Base-by-base conservation (phyloP, 2,329 filamentous ascomycete genomes). In the Parasarocladium wereldwijsianum region DNA sequence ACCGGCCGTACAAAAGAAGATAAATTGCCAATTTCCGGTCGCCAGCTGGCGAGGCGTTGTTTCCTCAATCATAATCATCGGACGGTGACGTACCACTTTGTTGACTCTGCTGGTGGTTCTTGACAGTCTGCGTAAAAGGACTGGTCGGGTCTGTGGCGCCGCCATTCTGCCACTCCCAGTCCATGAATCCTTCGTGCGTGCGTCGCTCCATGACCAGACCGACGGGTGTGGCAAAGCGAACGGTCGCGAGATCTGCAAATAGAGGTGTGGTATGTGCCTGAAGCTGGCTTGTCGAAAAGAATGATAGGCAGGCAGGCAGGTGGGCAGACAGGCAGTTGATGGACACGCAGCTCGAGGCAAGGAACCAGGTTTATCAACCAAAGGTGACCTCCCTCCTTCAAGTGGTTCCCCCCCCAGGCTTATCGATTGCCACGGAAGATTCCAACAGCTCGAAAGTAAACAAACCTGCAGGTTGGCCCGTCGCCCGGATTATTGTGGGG, bases 151-250 rank as follows among this genome's bases (percentile, higher is more conserved):
- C 72, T 36, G 70, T 50, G 12, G 69, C 70, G 2, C 63, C 69
- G 27, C 55, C 50, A 36, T 58, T 60, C 41, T 75, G 63, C 47
- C 71, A 76, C 45, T 76, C 68, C 66, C 68, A 77, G 42, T 76
- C 72, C 72, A 77, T 77, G 38, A 58, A 70, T 36, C 66, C 58
- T 50, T 76, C 70, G 38, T 58, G 64, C 2, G 64, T 70, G 42
- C 72, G 58, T 39, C 59, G 58, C 32, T 69, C 60, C 60, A 68
- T 72, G 40, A 32, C 18, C 10, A 24, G 19, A 21, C n/a, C 19
- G 19, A 21, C n/a, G 8, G n/a, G n/a, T n/a, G n/a, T n/a, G n/a
- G n/a, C n/a, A n/a, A n/a, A n/a, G n/a, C n/a, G n/a, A n/a, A n/a
- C n/a, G n/a, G n/a, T n/a, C n/a, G n/a, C n/a, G n/a, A n/a, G n/a